Conservation (phyloP, 1,284 basidiomycete genomes). For the Puccinia triticina region DNA sequence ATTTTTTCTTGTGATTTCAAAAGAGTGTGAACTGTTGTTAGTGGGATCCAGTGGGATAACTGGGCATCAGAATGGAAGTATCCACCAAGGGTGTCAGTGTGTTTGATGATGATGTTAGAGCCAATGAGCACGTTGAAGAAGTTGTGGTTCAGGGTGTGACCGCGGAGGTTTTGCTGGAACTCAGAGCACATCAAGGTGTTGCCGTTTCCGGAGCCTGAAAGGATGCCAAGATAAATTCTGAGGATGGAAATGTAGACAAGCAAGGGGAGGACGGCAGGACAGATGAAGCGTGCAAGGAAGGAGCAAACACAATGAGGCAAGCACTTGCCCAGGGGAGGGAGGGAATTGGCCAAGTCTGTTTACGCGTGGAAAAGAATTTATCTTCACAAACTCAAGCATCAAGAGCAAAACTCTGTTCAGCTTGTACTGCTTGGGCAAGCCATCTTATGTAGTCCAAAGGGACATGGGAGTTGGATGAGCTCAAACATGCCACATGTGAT, state of each 20-base stretch:
- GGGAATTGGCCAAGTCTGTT: conserved; percentile 85
- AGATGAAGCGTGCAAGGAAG: conserved; percentile 83
- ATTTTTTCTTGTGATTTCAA: conserved; percentile 89
- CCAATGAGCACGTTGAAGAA: conserved; percentile 86
- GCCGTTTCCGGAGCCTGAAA: conserved; percentile 87
- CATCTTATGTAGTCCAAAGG: too few relatives aligned
- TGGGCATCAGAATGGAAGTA: conserved; percentile 94
- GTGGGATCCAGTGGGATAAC: conserved; percentile 72
- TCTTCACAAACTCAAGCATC: too few relatives aligned
- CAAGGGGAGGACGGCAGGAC: conserved; percentile 81
- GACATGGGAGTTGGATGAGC: too few relatives aligned
- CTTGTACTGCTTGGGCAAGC: too few relatives aligned
- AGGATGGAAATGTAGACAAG: conserved; percentile 95
- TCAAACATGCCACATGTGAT: too few relatives aligned
- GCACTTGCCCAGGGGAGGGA: conserved; percentile 82
- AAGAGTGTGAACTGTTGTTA: conserved; percentile 99
- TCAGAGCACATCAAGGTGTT: conserved; percentile 99
- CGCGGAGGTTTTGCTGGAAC: conserved; percentile 94
- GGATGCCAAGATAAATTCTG: conserved; percentile 85
- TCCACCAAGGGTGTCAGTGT: conserved; percentile 94
- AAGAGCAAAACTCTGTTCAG: too few relatives aligned
- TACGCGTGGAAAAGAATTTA: conserved; percentile 71
- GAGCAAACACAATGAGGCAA: conserved; percentile 77
- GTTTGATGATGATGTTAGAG: conserved; percentile 79
- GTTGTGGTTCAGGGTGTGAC: conserved; percentile 87